A percentile compares a stretch with the other conserved stretches of the same genome.
Evolutionary conservation across 352 stramenopile species (phyloP).

Genomic region (Globisporangium solare): DNA sequence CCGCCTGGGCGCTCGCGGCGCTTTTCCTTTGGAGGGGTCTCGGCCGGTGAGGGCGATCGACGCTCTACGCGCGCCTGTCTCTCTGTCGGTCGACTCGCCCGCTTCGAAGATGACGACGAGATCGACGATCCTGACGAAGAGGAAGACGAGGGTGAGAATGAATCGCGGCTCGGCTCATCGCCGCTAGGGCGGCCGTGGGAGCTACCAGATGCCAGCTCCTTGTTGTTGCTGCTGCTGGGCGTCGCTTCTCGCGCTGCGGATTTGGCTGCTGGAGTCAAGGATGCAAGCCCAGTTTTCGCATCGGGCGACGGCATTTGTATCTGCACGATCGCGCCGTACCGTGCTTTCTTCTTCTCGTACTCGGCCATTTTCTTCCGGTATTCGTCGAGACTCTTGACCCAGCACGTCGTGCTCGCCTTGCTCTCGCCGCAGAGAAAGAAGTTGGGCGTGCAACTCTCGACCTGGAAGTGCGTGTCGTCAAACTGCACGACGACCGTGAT

Average conservation of each 20-base stretch:
- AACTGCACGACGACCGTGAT: conserved; percentile 85
- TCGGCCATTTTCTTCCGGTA: conserved; percentile 67
- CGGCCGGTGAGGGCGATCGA: conserved; percentile 26
- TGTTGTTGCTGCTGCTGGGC: conserved; percentile 5
- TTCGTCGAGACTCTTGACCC: conserved; percentile 77
- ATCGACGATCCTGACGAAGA: conserved; percentile 12
- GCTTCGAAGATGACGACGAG: conserved; percentile 10
- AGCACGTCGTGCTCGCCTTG: conserved; percentile 75
- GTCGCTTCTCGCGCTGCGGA: not conserved
- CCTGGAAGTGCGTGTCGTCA: conserved; percentile 82
- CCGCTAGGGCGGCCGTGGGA: not conserved
- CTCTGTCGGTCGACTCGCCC: not conserved
- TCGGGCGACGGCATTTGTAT: conserved; percentile 7
- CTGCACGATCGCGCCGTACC: conserved; percentile 17
- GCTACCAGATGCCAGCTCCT: not conserved
- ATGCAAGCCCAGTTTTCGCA: not conserved
- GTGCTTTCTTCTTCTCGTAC: conserved; percentile 64
- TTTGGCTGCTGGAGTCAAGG: not conserved
- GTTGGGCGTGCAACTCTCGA: conserved; percentile 77
- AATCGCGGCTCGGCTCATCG: conserved; percentile 15
- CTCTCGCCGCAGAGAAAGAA: conserved; percentile 85
- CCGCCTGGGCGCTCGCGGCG: conserved; percentile 3
- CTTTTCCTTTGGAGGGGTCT: conserved; percentile 13
- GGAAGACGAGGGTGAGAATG: conserved; percentile 18
- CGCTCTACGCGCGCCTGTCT: conserved; percentile 12